A percentile compares a stretch with the other conserved stretches of the same genome.
Conservation (phyloP, 345 rosid genomes). For the Laguncularia racemosa region DNA sequence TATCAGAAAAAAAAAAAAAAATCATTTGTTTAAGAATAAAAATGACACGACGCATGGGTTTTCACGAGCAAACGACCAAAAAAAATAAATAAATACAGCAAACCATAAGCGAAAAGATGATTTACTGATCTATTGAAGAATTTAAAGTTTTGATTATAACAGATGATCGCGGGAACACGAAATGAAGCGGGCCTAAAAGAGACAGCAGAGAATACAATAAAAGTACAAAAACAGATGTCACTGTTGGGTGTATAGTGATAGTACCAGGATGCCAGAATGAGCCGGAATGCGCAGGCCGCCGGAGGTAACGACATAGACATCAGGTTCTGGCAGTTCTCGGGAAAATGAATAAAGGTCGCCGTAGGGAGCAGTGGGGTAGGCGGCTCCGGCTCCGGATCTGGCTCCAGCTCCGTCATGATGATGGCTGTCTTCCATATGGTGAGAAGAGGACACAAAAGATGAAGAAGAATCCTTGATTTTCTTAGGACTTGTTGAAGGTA, state of each 20-base stretch:
- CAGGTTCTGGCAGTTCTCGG: slow-evolving; percentile 21
- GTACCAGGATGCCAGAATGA: slow-evolving; percentile 34
- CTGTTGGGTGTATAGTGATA: neutral
- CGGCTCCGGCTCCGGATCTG: too few species aligned
- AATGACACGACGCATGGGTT: neutral
- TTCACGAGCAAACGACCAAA: too few species aligned
- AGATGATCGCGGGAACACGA: too few species aligned
- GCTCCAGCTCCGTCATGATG: neutral
- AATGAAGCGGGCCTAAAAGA: neutral
- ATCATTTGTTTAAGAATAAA: neutral
- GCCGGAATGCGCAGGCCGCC: slow-evolving; percentile 33
- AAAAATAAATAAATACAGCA: too few species aligned
- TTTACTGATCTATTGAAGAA: too few species aligned
- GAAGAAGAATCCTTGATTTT: neutral
- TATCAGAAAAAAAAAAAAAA: neutral
- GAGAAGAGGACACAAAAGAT: neutral
- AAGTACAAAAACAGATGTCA: neutral
- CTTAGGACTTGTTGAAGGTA: too few species aligned
- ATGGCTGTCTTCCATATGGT: neutral
- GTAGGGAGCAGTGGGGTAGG: slow-evolving; percentile 2
- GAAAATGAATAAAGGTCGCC: neutral
- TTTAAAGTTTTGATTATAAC: too few species aligned
- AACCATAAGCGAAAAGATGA: too few species aligned
- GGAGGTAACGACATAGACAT: slow-evolving; percentile 35
- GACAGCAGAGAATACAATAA: neutral